These are phyloP conservation scores for Boletus coccyginus DNA, from an alignment of 768 basidiomycete genomes.

Conservation along the genomic window DNA sequence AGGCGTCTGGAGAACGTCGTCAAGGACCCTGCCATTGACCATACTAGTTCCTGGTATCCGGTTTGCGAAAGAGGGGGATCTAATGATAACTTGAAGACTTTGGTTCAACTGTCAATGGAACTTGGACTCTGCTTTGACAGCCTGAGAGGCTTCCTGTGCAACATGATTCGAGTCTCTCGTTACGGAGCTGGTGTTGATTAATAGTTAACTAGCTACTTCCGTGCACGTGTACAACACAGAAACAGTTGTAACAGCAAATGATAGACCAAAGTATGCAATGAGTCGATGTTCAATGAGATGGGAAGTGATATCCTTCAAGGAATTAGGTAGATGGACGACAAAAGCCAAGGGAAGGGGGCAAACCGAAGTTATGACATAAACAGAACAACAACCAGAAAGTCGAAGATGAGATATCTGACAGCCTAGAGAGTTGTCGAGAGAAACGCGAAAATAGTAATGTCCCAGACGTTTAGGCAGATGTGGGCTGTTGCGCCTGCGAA, in stretches of 20 bases:
- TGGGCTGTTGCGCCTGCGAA: constrained; percentile 42
- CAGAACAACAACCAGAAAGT: constrained; percentile 21
- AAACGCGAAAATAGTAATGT: constrained; percentile 19
- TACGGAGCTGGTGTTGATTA: constrained; percentile 3
- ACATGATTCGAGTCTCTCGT: constrained; percentile 3
- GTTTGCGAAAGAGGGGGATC: not conserved
- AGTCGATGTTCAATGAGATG: constrained; percentile 25
- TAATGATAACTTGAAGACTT: not conserved
- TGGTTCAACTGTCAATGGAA: not conserved
- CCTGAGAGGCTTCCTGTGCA: not conserved
- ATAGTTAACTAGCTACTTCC: constrained; percentile 24
- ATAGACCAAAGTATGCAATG: constrained; percentile 28
- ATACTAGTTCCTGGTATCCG: not conserved
- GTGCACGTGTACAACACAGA: constrained; percentile 27
- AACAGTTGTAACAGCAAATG: constrained; percentile 28
- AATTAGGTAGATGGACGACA: constrained; percentile 28
- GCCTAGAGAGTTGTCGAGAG: not conserved
- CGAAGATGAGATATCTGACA: constrained; percentile 18
- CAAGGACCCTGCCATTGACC: constrained; percentile 17
- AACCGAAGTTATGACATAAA: constrained; percentile 30
- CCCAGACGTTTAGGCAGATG: constrained; percentile 30
- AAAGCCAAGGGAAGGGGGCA: constrained; percentile 13
- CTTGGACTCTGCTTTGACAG: not conserved
- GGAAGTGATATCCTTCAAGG: constrained; percentile 16
- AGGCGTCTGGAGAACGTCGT: constrained; percentile 25